phyloP scores from a whole-genome alignment of 2,329 filamentous ascomycete genomes.

The Setomelanomma holmii region DNA sequence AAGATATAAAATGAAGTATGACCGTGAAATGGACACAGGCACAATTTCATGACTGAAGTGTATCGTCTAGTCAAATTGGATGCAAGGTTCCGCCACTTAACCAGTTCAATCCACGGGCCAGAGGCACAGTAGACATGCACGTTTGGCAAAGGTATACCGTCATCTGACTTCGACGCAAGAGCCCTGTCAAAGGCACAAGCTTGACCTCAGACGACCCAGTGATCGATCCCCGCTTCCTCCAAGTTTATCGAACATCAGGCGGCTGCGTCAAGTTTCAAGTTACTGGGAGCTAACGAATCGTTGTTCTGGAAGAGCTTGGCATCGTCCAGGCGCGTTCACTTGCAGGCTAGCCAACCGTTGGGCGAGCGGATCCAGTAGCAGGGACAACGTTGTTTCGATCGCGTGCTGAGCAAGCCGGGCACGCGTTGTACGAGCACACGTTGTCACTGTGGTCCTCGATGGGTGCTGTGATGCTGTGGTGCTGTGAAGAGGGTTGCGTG shows the following conservation, averaged over 20 bases:
- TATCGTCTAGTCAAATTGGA: too few species aligned
- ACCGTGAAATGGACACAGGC: too few species aligned
- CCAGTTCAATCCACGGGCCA: not conserved
- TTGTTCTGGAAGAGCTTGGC: conserved; percentile 26
- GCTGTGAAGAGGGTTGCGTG: conserved; percentile 14
- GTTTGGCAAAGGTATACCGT: not conserved
- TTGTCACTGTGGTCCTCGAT: too few species aligned
- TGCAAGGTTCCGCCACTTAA: not conserved
- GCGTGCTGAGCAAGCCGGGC: conserved; percentile 7
- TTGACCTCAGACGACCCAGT: too few species aligned
- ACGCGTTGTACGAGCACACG: conserved; percentile 12
- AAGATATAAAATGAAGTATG: too few species aligned
- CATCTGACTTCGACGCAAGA: too few species aligned
- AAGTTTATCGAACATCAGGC: conserved; percentile 3
- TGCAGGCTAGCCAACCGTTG: conserved; percentile 3
- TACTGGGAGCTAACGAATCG: conserved; percentile 9
- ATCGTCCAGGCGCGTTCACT: too few species aligned
- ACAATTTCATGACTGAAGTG: too few species aligned
- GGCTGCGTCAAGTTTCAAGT: conserved; percentile 5
- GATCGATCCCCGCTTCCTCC: too few species aligned
- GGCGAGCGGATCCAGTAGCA: conserved; percentile 24
- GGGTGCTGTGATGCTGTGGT: too few species aligned
- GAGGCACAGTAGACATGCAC: too few species aligned
- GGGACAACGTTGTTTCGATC: conserved; percentile 12
- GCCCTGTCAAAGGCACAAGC: too few species aligned